Percentiles rank a stretch among this genome's conserved stretches.
Conservation (phyloP, 257 asterid genomes). For the Solanum medicagineum region DNA sequence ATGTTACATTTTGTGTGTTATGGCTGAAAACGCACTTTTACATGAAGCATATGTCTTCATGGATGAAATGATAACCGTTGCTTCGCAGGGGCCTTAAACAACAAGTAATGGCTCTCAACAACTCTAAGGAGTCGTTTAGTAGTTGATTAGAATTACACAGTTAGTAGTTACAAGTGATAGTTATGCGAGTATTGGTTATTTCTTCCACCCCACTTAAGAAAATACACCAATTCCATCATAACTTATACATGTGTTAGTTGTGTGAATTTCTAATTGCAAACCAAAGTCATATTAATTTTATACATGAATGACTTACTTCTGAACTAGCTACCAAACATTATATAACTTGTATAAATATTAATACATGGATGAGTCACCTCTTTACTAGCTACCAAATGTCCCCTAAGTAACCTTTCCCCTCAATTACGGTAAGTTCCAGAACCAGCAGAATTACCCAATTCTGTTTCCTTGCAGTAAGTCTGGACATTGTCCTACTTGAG, state of each 20-base stretch:
- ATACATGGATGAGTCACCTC: not conserved
- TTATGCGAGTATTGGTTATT: not conserved
- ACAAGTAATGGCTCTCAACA: not conserved
- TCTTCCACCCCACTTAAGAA: not conserved
- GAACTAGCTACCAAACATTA: not conserved
- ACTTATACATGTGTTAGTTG: not conserved
- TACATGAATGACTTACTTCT: not conserved
- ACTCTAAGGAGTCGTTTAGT: not conserved
- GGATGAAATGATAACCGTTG: not conserved
- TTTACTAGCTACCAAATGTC: not conserved
- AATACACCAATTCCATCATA: not conserved
- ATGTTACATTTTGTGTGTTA: not conserved
- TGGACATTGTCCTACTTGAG: not conserved
- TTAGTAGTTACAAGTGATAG: not conserved
- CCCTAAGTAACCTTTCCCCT: not conserved
- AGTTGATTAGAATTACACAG: not conserved
- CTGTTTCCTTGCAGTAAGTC: not conserved
- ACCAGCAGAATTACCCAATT: not conserved
- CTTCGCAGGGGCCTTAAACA: not conserved
- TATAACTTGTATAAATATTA: too few relatives aligned
- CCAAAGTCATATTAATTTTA: not conserved
- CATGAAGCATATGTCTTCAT: not conserved
- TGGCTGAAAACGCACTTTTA: not conserved
- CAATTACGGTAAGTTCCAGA: not conserved
- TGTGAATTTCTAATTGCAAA: not conserved